phyloP scores from a whole-genome alignment of 139 green algal genomes.

The Astrephomene gubernaculifera region DNA sequence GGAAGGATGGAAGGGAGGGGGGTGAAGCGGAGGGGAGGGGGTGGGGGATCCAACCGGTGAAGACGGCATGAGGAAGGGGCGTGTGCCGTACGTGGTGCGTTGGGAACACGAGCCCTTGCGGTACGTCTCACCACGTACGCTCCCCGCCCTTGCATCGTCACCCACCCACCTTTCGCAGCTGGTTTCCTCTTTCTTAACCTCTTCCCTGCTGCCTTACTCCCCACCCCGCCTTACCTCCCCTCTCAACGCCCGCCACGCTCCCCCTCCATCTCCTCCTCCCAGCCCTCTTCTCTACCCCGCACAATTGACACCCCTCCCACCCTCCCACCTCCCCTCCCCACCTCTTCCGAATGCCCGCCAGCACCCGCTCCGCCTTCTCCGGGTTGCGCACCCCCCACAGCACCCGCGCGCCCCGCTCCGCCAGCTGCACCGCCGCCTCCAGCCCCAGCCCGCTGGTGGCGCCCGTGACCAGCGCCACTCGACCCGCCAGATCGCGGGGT shows the following conservation, averaged over 20 bases:
- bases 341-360: neutral
- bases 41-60: too few species aligned
- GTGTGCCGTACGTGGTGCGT: too few species aligned
- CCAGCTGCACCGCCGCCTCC: constrained; percentile 35
- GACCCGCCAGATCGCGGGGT: neutral
- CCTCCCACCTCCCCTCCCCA: neutral
- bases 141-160: too few species aligned
- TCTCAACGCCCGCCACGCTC: neutral
- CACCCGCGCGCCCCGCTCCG: constrained; percentile 2
- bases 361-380: constrained; percentile 13
- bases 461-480: constrained; percentile 1
- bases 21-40: neutral
- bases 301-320: too few species aligned
- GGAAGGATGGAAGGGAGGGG: neutral
- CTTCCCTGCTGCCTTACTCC: too few species aligned
- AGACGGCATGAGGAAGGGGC: too few species aligned
- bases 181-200: too few species aligned
- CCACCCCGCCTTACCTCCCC: neutral
- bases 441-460: constrained; percentile 33
- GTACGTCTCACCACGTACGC: too few species aligned
- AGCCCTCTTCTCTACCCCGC: too few species aligned
- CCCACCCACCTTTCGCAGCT: too few species aligned
- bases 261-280: too few species aligned
- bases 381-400: constrained; percentile 20
- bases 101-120: too few species aligned